Evolutionary conservation across 2,329 filamentous ascomycete species (phyloP).

Genomic region (Chalaropsis thielavioides): DNA sequence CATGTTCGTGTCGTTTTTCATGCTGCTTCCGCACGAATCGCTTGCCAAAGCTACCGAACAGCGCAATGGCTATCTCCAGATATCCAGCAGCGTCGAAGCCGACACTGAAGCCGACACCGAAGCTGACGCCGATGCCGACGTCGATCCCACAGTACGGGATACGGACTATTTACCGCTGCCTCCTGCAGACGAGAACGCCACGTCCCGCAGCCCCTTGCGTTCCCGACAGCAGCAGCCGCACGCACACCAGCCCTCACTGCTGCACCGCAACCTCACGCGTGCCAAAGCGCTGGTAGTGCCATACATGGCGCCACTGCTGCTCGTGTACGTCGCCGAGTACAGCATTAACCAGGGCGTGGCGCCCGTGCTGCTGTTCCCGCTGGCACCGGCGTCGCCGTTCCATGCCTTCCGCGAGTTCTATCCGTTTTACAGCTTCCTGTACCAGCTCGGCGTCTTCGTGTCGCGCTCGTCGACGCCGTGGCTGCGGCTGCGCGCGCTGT

Average conservation of each 20-base stretch:
- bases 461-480: conserved; percentile 86
- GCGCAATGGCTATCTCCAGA: conserved; percentile 33
- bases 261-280: conserved; percentile 42
- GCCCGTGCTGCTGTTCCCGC: conserved; percentile 76
- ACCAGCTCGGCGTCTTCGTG: conserved; percentile 89
- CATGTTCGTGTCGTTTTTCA: conserved; percentile 79
- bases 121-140: conserved; percentile 24
- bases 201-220: neutral
- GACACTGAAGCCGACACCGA: conserved; percentile 27
- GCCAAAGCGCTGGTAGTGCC: conserved; percentile 56
- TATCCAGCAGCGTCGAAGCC: conserved; percentile 29
- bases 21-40: conserved; percentile 55
- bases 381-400: conserved; percentile 57
- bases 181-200: conserved; percentile 17
- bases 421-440: conserved; percentile 85
- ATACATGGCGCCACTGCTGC: conserved; percentile 76
- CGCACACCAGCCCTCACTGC: neutral
- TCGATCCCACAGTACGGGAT: conserved; percentile 28
- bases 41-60: conserved; percentile 34
- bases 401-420: conserved; percentile 75
- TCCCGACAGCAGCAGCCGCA: neutral
- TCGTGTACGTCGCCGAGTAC: conserved; percentile 94
- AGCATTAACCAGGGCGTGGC: conserved; percentile 88
- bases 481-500: conserved; percentile 64
- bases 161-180: conserved; percentile 19